These are phyloP conservation scores for Colletotrichum orchidophilum DNA, from an alignment of 2,329 filamentous ascomycete genomes.

Conservation along the genomic window DNA sequence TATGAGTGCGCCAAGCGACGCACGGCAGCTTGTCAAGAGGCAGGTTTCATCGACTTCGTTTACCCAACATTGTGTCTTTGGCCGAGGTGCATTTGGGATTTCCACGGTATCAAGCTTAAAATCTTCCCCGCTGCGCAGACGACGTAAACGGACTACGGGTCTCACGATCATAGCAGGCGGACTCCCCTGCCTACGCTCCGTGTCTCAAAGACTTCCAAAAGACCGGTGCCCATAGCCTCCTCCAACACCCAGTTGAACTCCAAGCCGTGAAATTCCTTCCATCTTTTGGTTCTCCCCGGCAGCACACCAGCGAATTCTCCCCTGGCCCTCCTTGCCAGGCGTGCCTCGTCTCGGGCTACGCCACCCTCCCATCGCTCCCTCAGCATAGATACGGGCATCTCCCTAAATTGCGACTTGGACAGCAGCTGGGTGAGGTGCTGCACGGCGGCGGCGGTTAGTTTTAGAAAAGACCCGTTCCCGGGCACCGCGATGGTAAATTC, in stretches of 20 bases:
- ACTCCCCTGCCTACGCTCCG: constrained; percentile 76
- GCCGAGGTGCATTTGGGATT: not conserved
- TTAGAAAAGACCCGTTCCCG: constrained; percentile 73
- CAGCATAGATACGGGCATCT: constrained; percentile 70
- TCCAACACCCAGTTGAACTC: constrained; percentile 77
- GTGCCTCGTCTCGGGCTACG: constrained; percentile 55
- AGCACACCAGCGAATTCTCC: constrained; percentile 66
- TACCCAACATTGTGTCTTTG: not conserved
- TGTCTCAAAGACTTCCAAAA: constrained; percentile 80
- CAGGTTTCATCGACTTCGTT: constrained; percentile 7
- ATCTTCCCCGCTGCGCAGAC: not conserved
- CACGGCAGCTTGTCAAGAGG: not conserved
- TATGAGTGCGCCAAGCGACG: not conserved
- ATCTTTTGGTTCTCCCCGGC: constrained; percentile 71
- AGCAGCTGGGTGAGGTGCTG: constrained; percentile 70
- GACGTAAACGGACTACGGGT: not conserved
- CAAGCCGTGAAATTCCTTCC: constrained; percentile 76
- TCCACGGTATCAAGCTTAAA: constrained; percentile 12
- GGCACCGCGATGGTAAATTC: constrained; percentile 70
- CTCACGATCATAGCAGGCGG: constrained; percentile 48
- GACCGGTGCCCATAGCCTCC: constrained; percentile 75
- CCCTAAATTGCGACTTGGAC: constrained; percentile 66
- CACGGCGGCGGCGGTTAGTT: constrained; percentile 69
- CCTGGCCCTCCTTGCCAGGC: constrained; percentile 58
- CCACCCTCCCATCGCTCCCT: constrained; percentile 78